A percentile compares a stretch with the other conserved stretches of the same genome.
These are phyloP conservation scores for Metschnikowia chrysomelidarum DNA, from an alignment of 805 yeast genomes.

Conservation along the genomic window DNA sequence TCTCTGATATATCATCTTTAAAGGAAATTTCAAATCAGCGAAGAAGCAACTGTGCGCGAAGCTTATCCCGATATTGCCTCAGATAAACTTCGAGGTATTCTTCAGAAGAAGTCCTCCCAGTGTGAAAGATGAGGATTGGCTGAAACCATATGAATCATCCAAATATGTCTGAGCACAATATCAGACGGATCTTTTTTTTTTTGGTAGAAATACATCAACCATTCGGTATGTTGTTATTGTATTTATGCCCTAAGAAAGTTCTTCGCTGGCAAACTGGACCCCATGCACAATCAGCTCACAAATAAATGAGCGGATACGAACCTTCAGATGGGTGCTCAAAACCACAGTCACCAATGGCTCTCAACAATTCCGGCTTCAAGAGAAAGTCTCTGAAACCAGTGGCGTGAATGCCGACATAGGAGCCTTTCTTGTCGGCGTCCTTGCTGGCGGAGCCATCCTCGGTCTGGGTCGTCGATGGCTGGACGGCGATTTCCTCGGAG, in stretches of 20 bases:
- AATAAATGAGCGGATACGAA: conserved; percentile 57
- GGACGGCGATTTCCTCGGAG: conserved; percentile 88
- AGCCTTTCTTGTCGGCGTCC: conserved; percentile 85
- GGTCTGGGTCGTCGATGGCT: conserved; percentile 48
- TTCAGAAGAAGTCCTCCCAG: neutral
- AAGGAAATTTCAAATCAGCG: too few species aligned
- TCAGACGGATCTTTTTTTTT: too few species aligned
- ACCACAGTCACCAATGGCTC: conserved; percentile 99
- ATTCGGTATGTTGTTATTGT: too few species aligned
- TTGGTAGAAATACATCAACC: too few species aligned
- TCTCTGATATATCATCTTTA: too few species aligned
- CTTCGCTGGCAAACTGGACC: too few species aligned
- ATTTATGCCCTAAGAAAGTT: too few species aligned
- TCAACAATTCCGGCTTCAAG: conserved; percentile 91
- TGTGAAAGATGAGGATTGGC: neutral
- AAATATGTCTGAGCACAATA: too few species aligned
- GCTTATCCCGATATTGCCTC: too few species aligned
- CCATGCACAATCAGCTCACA: conserved; percentile 10
- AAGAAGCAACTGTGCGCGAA: too few species aligned
- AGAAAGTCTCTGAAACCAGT: conserved; percentile 98
- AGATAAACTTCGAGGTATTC: too few species aligned
- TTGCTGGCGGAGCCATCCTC: conserved; percentile 50
- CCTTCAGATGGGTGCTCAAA: conserved; percentile 99
- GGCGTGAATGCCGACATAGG: conserved; percentile 96
- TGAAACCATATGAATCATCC: too few species aligned